A percentile compares a stretch with the other conserved stretches of the same genome.
Conservation (phyloP, 2,329 filamentous ascomycete species). For the Microdochium trichocladiopsis region DNA sequence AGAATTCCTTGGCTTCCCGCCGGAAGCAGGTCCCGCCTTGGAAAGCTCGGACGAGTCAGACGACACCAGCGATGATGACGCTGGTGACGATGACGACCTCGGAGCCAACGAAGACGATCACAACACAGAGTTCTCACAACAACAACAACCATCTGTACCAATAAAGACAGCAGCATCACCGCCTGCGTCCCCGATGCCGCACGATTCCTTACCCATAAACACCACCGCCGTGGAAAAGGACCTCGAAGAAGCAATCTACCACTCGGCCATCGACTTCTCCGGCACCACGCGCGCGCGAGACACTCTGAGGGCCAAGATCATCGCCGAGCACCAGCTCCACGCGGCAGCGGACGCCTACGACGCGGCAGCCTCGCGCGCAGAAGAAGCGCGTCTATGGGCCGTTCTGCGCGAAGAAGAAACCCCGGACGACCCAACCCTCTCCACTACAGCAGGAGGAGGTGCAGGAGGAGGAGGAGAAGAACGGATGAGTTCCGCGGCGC, state of each 20-base stretch:
- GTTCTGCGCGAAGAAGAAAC: constrained; percentile 2
- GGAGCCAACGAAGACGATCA: background rate
- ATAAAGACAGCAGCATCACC: too few species aligned
- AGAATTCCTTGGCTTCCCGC: background rate
- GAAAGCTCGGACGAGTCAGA: background rate
- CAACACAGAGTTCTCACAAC: background rate
- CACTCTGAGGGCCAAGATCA: constrained; percentile 10
- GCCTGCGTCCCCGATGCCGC: background rate
- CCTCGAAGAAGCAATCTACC: constrained; percentile 15
- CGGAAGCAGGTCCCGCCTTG: background rate
- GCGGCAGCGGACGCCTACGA: constrained; percentile 14
- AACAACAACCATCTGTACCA: too few species aligned
- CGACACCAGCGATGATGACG: background rate
- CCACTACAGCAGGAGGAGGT: background rate
- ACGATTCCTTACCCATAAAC: background rate
- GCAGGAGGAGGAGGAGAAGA: background rate
- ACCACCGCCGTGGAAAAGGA: constrained; percentile 5
- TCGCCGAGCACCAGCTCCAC: constrained; percentile 16
- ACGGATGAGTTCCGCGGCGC: background rate
- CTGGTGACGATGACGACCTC: background rate
- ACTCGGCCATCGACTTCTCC: constrained; percentile 7
- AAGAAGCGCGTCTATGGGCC: constrained; percentile 16
- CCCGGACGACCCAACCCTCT: background rate
- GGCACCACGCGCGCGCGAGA: constrained; percentile 8
- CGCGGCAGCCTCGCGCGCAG: constrained; percentile 6